Conservation (phyloP, 2,329 filamentous ascomycete genomes). For the Fusarium miscanthi region DNA sequence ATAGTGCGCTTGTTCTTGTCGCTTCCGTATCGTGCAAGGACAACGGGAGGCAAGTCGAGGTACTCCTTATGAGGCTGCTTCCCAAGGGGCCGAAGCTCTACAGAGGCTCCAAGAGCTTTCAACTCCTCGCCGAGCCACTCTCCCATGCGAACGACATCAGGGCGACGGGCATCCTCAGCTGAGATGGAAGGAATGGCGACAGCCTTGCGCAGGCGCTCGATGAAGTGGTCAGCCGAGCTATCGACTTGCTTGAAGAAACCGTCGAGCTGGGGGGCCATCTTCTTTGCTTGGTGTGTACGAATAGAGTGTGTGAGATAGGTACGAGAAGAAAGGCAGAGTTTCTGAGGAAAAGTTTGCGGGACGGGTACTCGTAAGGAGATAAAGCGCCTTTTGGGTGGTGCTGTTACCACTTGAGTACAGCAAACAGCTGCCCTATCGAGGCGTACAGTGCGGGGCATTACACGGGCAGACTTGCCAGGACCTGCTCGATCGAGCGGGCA, state of each 20-base stretch:
- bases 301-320: slow-evolving; percentile 65
- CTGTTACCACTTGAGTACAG: slow-evolving; percentile 39
- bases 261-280: slow-evolving; percentile 92
- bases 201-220: slow-evolving; percentile 88
- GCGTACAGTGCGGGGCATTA: slow-evolving; percentile 61
- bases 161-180: slow-evolving; percentile 86
- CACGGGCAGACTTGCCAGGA: slow-evolving; percentile 41
- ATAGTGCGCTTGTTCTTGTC: slow-evolving; percentile 95
- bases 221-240: slow-evolving; percentile 80
- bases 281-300: slow-evolving; percentile 70
- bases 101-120: slow-evolving; percentile 82
- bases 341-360: slow-evolving; percentile 29
- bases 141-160: slow-evolving; percentile 96
- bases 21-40: slow-evolving; percentile 91
- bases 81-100: slow-evolving; percentile 87
- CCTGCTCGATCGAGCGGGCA: slow-evolving; percentile 43
- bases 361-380: slow-evolving; percentile 37
- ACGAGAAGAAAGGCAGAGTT: slow-evolving; percentile 44
- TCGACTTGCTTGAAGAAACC: slow-evolving; percentile 95
- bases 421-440: slow-evolving; percentile 48
- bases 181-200: slow-evolving; percentile 98
- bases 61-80: slow-evolving; percentile 92
- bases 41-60: slow-evolving; percentile 90
- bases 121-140: slow-evolving; percentile 89
- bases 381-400: slow-evolving; percentile 42